These are phyloP conservation scores for Helianthus tuberosus DNA, from an alignment of 129 eudicot genomes.

Conservation along the genomic window DNA sequence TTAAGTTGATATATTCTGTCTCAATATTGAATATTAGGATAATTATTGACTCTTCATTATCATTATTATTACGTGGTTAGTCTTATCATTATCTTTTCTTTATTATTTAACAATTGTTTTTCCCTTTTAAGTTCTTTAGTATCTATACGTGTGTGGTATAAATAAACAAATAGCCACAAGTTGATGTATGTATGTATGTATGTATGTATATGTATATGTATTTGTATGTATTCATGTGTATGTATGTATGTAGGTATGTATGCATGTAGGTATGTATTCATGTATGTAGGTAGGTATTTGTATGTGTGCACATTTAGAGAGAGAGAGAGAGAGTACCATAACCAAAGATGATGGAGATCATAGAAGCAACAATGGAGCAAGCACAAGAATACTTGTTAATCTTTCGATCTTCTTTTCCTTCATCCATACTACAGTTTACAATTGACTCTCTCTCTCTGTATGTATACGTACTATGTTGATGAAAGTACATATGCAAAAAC, in stretches of 20 bases:
- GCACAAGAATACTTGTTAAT: slow-evolving; percentile 67
- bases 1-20: too few species aligned
- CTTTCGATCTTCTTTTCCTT: slow-evolving; percentile 30
- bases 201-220: neutral
- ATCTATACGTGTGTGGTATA: too few species aligned
- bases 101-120: too few species aligned
- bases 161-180: too few species aligned
- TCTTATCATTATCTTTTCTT: too few species aligned
- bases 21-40: too few species aligned
- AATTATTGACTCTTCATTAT: too few species aligned
- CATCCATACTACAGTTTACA: neutral
- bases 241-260: neutral
- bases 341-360: slow-evolving; percentile 84
- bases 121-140: too few species aligned
- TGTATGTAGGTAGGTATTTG: neutral
- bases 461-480: neutral
- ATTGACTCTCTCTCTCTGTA: too few species aligned
- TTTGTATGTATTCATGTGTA: neutral
- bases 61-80: too few species aligned
- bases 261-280: neutral
- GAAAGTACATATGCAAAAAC: neutral
- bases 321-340: slow-evolving; percentile 48
- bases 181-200: too few species aligned
- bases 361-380: slow-evolving; percentile 78
- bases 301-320: neutral